A percentile compares a stretch with the other conserved stretches of the same genome.
Evolutionary conservation across 352 stramenopile genomes (phyloP).

Genomic region (Pythium myriotylum): DNA sequence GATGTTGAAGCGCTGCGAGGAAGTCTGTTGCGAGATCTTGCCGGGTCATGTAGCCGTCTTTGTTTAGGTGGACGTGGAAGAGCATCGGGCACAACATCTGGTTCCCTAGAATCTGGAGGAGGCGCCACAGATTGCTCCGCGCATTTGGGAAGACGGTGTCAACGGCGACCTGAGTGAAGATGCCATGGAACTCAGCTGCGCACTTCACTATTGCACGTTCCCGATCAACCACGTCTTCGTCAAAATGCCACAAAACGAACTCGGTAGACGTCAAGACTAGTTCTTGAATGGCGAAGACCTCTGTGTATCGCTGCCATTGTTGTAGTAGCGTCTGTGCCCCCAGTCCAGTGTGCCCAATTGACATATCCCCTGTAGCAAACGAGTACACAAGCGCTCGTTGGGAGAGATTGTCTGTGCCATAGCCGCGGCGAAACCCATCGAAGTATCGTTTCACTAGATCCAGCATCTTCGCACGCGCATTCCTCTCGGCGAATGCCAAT

Average conservation of each 20-base stretch:
- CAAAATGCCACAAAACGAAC: background rate
- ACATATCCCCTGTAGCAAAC: background rate
- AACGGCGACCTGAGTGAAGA: background rate
- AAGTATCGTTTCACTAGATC: background rate
- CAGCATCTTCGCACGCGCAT: background rate
- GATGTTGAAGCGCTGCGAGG: background rate
- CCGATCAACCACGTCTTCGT: background rate
- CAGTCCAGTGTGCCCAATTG: background rate
- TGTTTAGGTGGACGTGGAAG: constrained; percentile 10
- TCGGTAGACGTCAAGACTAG: background rate
- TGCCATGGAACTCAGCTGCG: background rate
- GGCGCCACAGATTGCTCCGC: background rate
- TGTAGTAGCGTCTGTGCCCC: constrained; percentile 4
- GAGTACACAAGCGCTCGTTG: constrained; percentile 6
- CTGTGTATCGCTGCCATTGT: constrained; percentile 13
- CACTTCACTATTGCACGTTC: constrained; percentile 2
- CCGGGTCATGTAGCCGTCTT: background rate
- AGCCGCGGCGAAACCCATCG: constrained; percentile 2
- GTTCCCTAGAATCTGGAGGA: background rate
- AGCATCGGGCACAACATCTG: constrained; percentile 3
- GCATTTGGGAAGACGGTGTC: constrained; percentile 11
- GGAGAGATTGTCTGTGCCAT: background rate
- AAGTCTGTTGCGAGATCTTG: constrained; percentile 4
- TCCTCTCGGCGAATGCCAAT: too few species aligned
- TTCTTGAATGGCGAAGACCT: constrained; percentile 1